Base-by-base conservation (phyloP, 1,284 basidiomycete species). In the Neolentinus lepideus region DNA sequence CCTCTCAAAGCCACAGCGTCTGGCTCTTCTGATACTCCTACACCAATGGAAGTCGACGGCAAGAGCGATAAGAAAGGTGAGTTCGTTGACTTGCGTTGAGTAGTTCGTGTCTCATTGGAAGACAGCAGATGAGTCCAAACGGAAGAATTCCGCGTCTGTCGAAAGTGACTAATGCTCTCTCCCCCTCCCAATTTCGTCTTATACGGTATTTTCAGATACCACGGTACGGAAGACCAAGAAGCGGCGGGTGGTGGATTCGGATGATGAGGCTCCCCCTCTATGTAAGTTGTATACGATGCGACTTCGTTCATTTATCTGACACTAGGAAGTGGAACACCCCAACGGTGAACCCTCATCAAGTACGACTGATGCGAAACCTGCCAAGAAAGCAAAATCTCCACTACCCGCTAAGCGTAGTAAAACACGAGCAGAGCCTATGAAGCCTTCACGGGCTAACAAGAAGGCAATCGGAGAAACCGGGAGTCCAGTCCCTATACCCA, bases 221-320 rank as follows among this genome's bases (percentile, higher is more conserved):
- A 12, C 38, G 12, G 38, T n/a, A 4, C 38, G 38, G 12, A 43
- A 43, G 38, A 43, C 16, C 6, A 88, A 88, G 71, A 82, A 78
- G 64, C 74, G 85, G 58, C 77, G 81, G 51, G 71, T 88, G 35
- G 64, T 86, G 3, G 75, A 82, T 45, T 88, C 86, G 0, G 88
- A 90, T 57, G 82, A 87, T 26, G 86, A 88, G 57, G 73, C 69
- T 25, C 35, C 55, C 48, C 59, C 59, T 55, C 63, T 27, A 55
- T 58, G 33, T 56, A 53, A 52, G 56, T 53, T 31, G 27, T 51
- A 56, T 31, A 19, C 58, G 12, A 46, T 47, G 57, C 62, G 24
- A 57, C 60, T 33, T 58, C 63, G 14, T 55, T 59, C 12, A 53
- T 53, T 59, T 52, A 52, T 45, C 53, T 26, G 54, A 22, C 27